Percentiles rank a stretch among this genome's conserved stretches.
Conservation (phyloP, 75 land plant species). For the Cupressus sempervirens region DNA sequence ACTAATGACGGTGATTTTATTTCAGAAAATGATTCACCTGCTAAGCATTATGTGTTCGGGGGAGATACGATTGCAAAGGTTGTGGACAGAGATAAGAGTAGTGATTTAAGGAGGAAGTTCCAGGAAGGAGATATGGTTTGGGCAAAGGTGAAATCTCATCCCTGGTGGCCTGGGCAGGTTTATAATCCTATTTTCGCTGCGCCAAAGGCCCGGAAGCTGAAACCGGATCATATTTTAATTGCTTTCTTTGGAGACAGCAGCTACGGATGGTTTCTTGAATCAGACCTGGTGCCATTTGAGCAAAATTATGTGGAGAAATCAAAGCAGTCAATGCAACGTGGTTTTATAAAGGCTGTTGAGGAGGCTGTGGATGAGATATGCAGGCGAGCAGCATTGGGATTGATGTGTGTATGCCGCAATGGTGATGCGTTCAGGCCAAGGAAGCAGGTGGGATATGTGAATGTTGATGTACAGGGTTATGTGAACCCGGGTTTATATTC, state of each 20-base stretch:
- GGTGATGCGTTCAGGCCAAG: conserved; percentile 30
- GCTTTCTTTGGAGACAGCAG: conserved; percentile 84
- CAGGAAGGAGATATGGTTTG: conserved; percentile 76
- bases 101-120: conserved; percentile 4
- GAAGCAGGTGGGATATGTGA: conserved; percentile 33
- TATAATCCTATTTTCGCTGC: conserved; percentile 54
- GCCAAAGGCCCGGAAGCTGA: conserved; percentile 29
- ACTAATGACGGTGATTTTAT: not conserved
- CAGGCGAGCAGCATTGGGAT: conserved; percentile 46
- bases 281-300: conserved; percentile 62
- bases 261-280: conserved; percentile 69
- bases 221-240: conserved; percentile 57
- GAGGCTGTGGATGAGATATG: conserved; percentile 65
- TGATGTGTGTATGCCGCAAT: conserved; percentile 45
- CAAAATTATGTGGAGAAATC: conserved; percentile 50
- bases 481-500: conserved; percentile 38
- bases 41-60: not conserved
- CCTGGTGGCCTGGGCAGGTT: conserved; percentile 83
- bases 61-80: not conserved
- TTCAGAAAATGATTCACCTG: not conserved
- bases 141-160: conserved; percentile 83
- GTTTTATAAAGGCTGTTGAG: conserved; percentile 60
- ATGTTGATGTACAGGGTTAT: conserved; percentile 46
- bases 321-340: conserved; percentile 32
- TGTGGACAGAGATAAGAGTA: not conserved